A percentile compares a stretch with the other conserved stretches of the same genome.
These are phyloP conservation scores for Heliamphora exappendiculata DNA, from an alignment of 148 eudicot species.

Conservation along the genomic window DNA sequence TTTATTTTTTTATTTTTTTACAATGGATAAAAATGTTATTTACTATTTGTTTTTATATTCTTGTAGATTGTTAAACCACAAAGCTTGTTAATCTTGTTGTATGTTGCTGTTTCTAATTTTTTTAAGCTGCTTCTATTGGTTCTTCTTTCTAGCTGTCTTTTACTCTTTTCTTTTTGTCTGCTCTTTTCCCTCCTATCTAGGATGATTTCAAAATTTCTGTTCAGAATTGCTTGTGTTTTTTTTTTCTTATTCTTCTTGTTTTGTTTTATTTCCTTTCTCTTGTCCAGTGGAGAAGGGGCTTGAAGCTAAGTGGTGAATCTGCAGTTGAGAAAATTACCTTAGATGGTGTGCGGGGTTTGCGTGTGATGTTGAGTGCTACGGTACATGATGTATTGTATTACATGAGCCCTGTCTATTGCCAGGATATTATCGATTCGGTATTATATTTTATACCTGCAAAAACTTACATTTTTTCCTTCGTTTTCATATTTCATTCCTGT, in stretches of 20 bases:
- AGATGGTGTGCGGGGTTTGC: constrained; percentile 84
- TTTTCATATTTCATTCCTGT: constrained; percentile 1
- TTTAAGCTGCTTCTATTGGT: not conserved
- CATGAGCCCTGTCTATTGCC: constrained; percentile 99
- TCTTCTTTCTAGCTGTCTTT: not conserved
- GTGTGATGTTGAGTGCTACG: constrained; percentile 84
- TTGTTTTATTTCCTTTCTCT: constrained; percentile 14
- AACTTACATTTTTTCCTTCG: constrained; percentile 1
- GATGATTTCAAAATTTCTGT: not conserved
- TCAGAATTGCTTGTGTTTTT: not conserved
- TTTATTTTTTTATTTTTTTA: too few relatives aligned
- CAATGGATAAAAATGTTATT: too few relatives aligned
- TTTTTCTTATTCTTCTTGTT: not conserved
- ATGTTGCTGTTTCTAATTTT: not conserved
- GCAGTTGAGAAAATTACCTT: constrained; percentile 80
- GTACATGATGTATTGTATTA: constrained; percentile 95
- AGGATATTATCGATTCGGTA: constrained; percentile 93
- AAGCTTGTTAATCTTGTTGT: not conserved
- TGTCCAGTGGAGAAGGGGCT: constrained; percentile 86
- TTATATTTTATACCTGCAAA: constrained; percentile 7
- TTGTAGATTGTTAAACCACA: not conserved
- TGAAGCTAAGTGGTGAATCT: constrained; percentile 88
- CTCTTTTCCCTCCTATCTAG: not conserved
- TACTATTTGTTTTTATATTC: not conserved
- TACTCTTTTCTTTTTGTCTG: not conserved